These are phyloP conservation scores for Macrophomina tecta DNA, from an alignment of 2,329 filamentous ascomycete genomes.

Conservation along the genomic window DNA sequence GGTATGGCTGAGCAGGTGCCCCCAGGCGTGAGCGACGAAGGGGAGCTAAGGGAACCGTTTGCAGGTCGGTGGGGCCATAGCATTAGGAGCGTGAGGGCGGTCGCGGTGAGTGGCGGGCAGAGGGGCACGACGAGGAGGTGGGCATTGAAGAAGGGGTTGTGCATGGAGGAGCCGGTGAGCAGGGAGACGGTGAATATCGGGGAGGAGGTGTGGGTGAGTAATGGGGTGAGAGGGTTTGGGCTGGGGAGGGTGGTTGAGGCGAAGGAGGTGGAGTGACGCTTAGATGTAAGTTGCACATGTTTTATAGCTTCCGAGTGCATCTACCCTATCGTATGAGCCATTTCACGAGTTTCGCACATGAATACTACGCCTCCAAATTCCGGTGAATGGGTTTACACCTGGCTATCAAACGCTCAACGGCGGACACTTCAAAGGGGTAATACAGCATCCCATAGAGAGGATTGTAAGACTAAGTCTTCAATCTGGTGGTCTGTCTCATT, in stretches of 20 bases:
- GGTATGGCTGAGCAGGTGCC: constrained; percentile 14
- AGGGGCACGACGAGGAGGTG: constrained; percentile 82
- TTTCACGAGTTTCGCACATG: too few species aligned
- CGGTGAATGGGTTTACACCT: too few species aligned
- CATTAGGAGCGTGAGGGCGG: constrained; percentile 49
- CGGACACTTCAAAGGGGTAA: too few species aligned
- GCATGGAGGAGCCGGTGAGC: constrained; percentile 68
- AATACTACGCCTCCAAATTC: too few species aligned
- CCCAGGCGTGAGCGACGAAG: constrained; percentile 37
- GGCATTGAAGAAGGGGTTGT: constrained; percentile 74
- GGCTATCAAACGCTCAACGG: too few species aligned
- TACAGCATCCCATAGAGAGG: too few species aligned
- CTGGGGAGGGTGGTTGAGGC: constrained; percentile 42
- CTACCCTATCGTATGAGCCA: too few species aligned
- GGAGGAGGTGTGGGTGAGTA: constrained; percentile 88
- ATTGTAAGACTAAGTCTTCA: too few species aligned
- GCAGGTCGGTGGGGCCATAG: constrained; percentile 47
- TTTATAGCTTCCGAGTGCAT: not conserved
- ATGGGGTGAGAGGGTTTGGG: constrained; percentile 79
- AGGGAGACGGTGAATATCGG: constrained; percentile 68
- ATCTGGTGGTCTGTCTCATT: too few species aligned
- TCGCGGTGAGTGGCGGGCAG: constrained; percentile 76
- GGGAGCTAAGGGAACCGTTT: constrained; percentile 44
- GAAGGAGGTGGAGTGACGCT: not conserved
- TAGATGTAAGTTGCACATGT: too few species aligned